Percentiles rank a stretch among this genome's conserved stretches.
Evolutionary conservation across 306 rosid genomes (phyloP).

Genomic region (Fragaria ananassa): DNA sequence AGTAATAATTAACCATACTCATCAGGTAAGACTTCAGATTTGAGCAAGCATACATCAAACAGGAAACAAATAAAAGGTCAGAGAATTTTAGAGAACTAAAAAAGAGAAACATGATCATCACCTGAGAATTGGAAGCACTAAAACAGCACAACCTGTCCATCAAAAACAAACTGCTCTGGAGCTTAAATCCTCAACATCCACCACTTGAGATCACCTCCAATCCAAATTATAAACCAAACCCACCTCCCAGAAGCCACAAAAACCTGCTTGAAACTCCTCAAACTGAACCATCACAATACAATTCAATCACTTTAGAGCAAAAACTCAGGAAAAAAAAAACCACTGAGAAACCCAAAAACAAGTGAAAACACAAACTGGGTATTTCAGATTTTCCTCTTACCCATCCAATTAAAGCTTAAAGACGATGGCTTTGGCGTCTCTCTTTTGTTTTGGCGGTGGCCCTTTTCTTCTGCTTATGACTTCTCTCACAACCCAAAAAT

Average conservation of each 20-base stretch:
- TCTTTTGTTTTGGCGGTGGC: conserved; percentile 19
- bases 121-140: conserved; percentile 67
- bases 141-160: conserved; percentile 82
- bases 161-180: conserved; percentile 28
- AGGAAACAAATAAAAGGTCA: conserved; percentile 7
- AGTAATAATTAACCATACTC: conserved; percentile 6
- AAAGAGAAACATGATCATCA: conserved; percentile 23
- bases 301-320: conserved; percentile 20
- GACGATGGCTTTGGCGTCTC: conserved; percentile 4
- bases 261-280: conserved; percentile 24
- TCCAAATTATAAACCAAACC: conserved; percentile 41
- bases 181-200: conserved; percentile 42
- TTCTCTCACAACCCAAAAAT: conserved; percentile 22
- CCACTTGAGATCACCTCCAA: conserved; percentile 39
- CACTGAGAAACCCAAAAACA: conserved; percentile 16
- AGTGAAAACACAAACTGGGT: conserved; percentile 31
- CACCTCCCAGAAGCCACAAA: conserved; percentile 30
- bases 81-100: not conserved
- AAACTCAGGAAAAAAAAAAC: conserved; percentile 16
- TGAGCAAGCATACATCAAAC: conserved; percentile 2
- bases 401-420: conserved; percentile 35
- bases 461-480: conserved; percentile 28
- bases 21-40: conserved; percentile 17
- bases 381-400: conserved; percentile 38
- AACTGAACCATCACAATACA: conserved; percentile 34